Percentiles rank a stretch among this genome's conserved stretches.
phyloP scores from a whole-genome alignment of 2,329 filamentous ascomycete genomes.

The Fusarium chaquense region DNA sequence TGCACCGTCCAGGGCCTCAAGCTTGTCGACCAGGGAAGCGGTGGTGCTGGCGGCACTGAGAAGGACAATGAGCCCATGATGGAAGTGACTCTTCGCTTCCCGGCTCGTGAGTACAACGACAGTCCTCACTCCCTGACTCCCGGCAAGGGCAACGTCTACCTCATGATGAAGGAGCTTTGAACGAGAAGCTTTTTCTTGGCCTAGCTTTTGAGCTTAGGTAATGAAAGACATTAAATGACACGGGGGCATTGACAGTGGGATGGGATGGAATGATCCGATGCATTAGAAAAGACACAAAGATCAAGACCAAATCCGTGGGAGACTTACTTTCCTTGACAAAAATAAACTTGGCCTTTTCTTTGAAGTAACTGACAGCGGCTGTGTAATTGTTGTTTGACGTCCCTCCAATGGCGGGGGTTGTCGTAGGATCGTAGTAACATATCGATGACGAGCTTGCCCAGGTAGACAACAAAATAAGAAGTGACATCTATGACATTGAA shows the following conservation, averaged over 20 bases:
- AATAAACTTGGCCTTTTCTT: not conserved
- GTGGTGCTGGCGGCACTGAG: not conserved
- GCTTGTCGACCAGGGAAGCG: not conserved
- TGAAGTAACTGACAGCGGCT: not conserved
- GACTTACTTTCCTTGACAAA: not conserved
- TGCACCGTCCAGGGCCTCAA: slow-evolving; percentile 25
- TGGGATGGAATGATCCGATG: not conserved
- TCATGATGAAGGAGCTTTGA: slow-evolving; percentile 34
- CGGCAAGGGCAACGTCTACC: slow-evolving; percentile 20
- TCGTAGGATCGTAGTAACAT: not conserved
- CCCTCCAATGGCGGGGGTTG: not conserved
- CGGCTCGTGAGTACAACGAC: slow-evolving; percentile 27
- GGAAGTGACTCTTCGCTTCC: slow-evolving; percentile 29
- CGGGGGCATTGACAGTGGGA: not conserved
- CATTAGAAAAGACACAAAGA: not conserved
- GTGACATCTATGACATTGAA: accelerated
- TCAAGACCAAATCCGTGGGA: not conserved
- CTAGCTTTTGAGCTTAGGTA: slow-evolving; percentile 1
- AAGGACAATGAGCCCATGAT: slow-evolving; percentile 11
- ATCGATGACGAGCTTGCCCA: slow-evolving; percentile 15
- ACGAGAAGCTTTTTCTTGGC: not conserved
- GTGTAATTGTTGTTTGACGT: not conserved
- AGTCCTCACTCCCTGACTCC: slow-evolving; percentile 29
- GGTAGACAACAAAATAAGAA: not conserved
- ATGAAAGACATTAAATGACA: not conserved